A percentile compares a stretch with the other conserved stretches of the same genome.
These are phyloP conservation scores for Tolypocladium ophioglossoides DNA, from an alignment of 2,329 filamentous ascomycete species.

Conservation along the genomic window DNA sequence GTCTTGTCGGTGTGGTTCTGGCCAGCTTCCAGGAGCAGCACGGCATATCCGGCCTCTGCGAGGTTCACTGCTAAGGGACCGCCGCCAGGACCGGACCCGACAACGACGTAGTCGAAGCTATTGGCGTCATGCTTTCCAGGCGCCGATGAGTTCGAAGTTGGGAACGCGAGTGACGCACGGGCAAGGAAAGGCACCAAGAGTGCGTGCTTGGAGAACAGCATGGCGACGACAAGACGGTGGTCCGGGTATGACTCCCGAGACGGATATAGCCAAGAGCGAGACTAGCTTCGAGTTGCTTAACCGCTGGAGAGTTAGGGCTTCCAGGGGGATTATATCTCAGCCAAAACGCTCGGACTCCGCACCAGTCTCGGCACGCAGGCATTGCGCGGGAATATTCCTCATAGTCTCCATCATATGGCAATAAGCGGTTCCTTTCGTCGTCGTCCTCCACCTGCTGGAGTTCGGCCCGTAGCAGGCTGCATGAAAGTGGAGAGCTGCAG, in stretches of 20 bases:
- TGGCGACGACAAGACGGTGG: not conserved
- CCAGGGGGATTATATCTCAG: not conserved
- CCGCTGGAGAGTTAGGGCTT: not conserved
- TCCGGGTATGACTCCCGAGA: not conserved
- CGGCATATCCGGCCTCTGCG: constrained; percentile 43
- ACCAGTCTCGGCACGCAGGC: not conserved
- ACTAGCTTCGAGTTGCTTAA: not conserved
- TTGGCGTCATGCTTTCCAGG: not conserved
- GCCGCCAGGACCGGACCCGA: constrained; percentile 46
- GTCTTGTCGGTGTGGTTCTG: constrained; percentile 35
- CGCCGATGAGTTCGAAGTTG: not conserved
- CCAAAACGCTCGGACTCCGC: not conserved
- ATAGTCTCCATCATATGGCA: not conserved
- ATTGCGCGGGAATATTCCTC: not conserved
- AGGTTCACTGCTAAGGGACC: constrained; percentile 44
- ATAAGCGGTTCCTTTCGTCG: not conserved
- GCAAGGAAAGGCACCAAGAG: not conserved
- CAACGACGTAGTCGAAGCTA: constrained; percentile 48
- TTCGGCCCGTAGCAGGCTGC: not conserved
- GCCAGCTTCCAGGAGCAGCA: constrained; percentile 49
- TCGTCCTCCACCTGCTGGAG: not conserved
- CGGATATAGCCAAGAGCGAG: not conserved
- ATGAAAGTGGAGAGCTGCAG: not conserved
- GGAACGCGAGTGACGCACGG: not conserved
- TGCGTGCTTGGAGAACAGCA: not conserved